Base-by-base conservation (phyloP, 371 early-diverging fungal species). In the Mortierella sp. region DNA sequence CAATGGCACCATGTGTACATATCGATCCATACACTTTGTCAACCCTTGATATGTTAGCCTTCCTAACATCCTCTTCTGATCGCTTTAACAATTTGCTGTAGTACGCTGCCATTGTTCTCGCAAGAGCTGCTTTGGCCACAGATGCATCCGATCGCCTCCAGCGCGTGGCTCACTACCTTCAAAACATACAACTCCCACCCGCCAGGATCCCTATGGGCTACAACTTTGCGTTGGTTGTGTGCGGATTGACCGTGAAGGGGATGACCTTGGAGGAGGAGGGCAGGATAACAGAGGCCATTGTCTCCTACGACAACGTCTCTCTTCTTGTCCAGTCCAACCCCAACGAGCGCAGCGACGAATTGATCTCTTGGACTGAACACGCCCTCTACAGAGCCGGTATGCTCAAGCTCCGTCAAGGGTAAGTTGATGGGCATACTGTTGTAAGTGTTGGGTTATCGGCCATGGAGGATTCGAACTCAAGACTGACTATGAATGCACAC, bases 341-440 rank as follows among this genome's bases (percentile, higher is more conserved):
- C 55, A 70, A 73, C 37, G 84, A 83, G 54, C 86, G 87, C 74
- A 80, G 85, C 40, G 90, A 89, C 55, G 90, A 92, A 71, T 80
- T 93, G 55, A 81, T 89, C 37, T 91, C 92, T 64, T 95, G 95
- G 95, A 86, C 91, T 8, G 95, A 95, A 76, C 91, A 92, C 64
- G 93, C 93, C 9, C 88, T 95, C 74, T 95, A 95, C 78, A 90
- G 94, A 50, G 91, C 91, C 0, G 86, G 91, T 9, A 84, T 94
- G 75, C 79, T 93, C 51, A 88, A 91, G 57, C 76, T 93, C 71
- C 79, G 88, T 59, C 81, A 90, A 54, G 87, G 89, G 92, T 91
- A 91, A 79, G 79, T 28, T 51, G 50, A 50, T 50, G 14, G 6
- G 31, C 44, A 14, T 21, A n/a, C 28, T 50, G 6, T 2, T 21